Conservation (phyloP, 2,329 filamentous ascomycete species). For the Aspergillus udagawae region DNA sequence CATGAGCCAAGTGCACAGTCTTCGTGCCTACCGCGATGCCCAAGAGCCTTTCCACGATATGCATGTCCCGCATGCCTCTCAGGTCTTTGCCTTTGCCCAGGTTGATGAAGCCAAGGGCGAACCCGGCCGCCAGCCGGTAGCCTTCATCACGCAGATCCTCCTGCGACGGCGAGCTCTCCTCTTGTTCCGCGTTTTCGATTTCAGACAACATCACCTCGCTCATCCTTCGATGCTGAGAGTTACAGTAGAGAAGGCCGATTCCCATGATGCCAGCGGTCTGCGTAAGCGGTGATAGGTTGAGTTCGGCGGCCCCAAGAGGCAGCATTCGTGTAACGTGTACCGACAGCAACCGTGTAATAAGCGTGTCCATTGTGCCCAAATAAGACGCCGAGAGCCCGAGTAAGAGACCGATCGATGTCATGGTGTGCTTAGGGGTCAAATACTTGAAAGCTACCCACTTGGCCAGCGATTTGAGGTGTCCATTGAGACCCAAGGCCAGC, state of each 20-base stretch:
- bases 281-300: conserved; percentile 87
- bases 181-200: conserved; percentile 80
- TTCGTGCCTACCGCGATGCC: conserved; percentile 82
- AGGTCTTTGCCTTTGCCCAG: conserved; percentile 85
- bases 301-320: conserved; percentile 83
- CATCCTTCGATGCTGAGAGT: conserved; percentile 96
- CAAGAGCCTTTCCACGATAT: conserved; percentile 81
- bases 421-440: conserved; percentile 96
- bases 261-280: conserved; percentile 98
- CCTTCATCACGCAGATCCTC: conserved; percentile 86
- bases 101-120: conserved; percentile 91
- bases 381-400: conserved; percentile 90
- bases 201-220: conserved; percentile 98
- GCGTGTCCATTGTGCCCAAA: conserved; percentile 92
- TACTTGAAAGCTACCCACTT: conserved; percentile 99
- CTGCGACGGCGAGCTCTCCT: conserved; percentile 64
- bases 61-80: conserved; percentile 88
- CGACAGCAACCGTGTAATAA: conserved; percentile 87
- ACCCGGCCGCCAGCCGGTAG: conserved; percentile 92
- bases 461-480: conserved; percentile 86
- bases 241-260: conserved; percentile 88
- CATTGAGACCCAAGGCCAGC: conserved; percentile 85
- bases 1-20: conserved; percentile 85
- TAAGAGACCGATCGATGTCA: conserved; percentile 96
- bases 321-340: conserved; percentile 96